phyloP scores from a whole-genome alignment of 495 filamentous ascomycete species.

The Aspergillus campestris region DNA sequence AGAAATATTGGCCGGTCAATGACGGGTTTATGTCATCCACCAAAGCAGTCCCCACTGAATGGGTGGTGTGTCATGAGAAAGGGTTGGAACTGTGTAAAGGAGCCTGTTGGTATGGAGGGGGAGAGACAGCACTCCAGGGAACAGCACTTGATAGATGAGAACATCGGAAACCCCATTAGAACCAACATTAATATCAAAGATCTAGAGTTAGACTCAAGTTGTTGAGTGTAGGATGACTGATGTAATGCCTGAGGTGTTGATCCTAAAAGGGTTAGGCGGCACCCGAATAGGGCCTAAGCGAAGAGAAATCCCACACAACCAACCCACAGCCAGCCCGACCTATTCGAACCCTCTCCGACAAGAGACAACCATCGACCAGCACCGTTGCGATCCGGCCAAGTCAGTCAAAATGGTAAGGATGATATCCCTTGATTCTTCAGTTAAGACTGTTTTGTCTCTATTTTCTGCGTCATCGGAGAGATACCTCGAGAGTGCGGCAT shows the following conservation, averaged over 20 bases:
- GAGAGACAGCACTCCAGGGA: conserved; percentile 52
- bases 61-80: conserved; percentile 70
- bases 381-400: conserved; percentile 39
- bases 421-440: conserved; percentile 10
- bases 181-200: too few species aligned
- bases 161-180: too few species aligned
- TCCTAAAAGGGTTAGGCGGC: conserved; percentile 25
- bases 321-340: conserved; percentile 30
- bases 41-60: conserved; percentile 30
- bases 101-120: conserved; percentile 76
- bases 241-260: conserved; percentile 13
- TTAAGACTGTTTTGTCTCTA: conserved; percentile 5
- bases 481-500: conserved; percentile 3
- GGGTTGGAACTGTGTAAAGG: conserved; percentile 65
- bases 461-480: conserved; percentile 20
- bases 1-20: conserved; percentile 54
- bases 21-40: conserved; percentile 35
- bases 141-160: conserved; percentile 36
- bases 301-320: conserved; percentile 34
- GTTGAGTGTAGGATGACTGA: too few species aligned
- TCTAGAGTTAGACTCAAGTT: too few species aligned
- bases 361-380: conserved; percentile 44
- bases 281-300: conserved; percentile 43
- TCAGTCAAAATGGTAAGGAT: conserved; percentile 54
- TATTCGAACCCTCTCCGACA: conserved; percentile 32